Evolutionary conservation across 2,329 filamentous ascomycete genomes (phyloP), one percentile per base, ranked within the genome.

Genomic region (Phaeosphaeriaceae sp.): DNA sequence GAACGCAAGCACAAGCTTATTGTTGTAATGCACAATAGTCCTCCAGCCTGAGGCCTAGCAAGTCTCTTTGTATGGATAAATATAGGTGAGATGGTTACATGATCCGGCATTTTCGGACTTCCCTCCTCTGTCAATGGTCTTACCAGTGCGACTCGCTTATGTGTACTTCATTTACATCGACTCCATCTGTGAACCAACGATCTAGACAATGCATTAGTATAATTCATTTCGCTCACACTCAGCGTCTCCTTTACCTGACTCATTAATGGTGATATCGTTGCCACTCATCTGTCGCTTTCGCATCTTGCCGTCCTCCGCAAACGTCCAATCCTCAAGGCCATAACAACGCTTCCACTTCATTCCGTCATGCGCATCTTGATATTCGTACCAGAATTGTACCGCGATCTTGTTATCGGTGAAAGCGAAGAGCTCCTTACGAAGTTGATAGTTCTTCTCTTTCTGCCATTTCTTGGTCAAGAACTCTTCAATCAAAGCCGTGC

Each of bases 331-430:
- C 71, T 92, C 90, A 11, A 96, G 84, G 0, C 92, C 92, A 71
- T 96, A 96, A 46, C 90, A 93, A n/a, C 91, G 84, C 58, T 72
- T 72, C 70, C 92, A 96, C 74, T 91, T 81, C 79, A 81, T 77
- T 7, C 75, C 88, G 40, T 90, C 89, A 1, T 82, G 67, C 7
- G 79, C 78, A 69, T 94, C 91, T 62, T 88, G 85, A 78, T 88
- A 93, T 76, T 96, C 90, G 70, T 94, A 96, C 92, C 92, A 96
- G 75, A 95, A 96, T 72, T 96, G 91, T 20, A 96, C 92, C 1
- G 92, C 92, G 63, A 93, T 94, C 77, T 87, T 90, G 76, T 94
- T 82, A 40, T 88, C 88, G 0, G 80, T 83, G 70, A 92, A 95
- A 1, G 91, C 84, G 76, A 96, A 96, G 1, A 96, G 81, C 73